Evolutionary conservation across 768 basidiomycete species (phyloP).

Genomic region (Pisolithus sp.): DNA sequence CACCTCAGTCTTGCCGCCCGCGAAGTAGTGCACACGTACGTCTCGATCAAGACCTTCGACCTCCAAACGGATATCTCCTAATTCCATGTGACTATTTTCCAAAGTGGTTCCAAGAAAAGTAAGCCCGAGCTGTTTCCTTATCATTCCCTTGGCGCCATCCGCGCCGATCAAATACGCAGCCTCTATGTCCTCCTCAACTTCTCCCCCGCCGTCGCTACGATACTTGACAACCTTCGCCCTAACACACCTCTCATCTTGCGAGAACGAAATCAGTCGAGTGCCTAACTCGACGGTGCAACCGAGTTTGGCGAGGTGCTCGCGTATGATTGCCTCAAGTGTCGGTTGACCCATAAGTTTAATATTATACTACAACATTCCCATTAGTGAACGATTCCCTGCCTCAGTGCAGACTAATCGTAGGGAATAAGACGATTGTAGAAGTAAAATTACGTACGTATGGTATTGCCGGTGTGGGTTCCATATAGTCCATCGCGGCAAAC

Average conservation of each 20-base stretch:
- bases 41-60: slow-evolving; percentile 23
- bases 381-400: background rate
- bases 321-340: slow-evolving; percentile 22
- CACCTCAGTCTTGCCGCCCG: background rate
- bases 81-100: slow-evolving; percentile 17
- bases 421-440: no score
- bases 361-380: slow-evolving; percentile 7
- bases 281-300: slow-evolving; percentile 34
- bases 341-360: slow-evolving; percentile 19
- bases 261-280: slow-evolving; percentile 38
- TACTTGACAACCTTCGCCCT: slow-evolving; percentile 29
- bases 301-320: slow-evolving; percentile 15
- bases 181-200: slow-evolving; percentile 20
- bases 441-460: slow-evolving; percentile 18
- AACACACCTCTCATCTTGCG: slow-evolving; percentile 32
- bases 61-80: slow-evolving; percentile 33
- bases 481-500: background rate
- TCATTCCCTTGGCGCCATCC: slow-evolving; percentile 35
- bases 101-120: slow-evolving; percentile 36
- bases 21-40: slow-evolving; percentile 7
- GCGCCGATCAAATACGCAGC: slow-evolving; percentile 34
- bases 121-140: slow-evolving; percentile 36
- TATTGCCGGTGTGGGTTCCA: slow-evolving; percentile 18
- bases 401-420: no score
- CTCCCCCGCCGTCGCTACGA: slow-evolving; percentile 12